Conservation (phyloP, 1,284 basidiomycete species). For the Ceratobasidium sp. region DNA sequence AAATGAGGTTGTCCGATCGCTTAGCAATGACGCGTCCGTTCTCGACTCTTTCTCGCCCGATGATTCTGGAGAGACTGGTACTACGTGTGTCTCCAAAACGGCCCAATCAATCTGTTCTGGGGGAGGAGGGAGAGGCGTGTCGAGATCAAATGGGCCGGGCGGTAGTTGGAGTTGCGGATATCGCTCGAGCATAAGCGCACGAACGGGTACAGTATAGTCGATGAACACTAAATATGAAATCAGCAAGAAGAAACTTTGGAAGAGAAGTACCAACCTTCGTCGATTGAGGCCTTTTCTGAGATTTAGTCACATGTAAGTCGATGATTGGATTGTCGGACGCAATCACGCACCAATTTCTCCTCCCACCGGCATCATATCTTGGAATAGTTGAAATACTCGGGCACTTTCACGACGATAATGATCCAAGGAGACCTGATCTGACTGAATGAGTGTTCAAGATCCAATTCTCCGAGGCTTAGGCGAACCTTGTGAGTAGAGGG, state of each 20-base stretch:
- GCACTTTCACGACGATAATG: conserved; percentile 89
- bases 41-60: conserved; percentile 25
- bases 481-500: conserved; percentile 91
- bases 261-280: conserved; percentile 50
- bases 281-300: conserved; percentile 61
- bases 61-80: conserved; percentile 30
- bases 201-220: conserved; percentile 81
- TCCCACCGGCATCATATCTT: conserved; percentile 70
- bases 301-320: not conserved
- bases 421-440: conserved; percentile 84
- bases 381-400: conserved; percentile 89
- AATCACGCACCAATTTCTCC: conserved; percentile 66
- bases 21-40: too few relatives aligned
- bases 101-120: conserved; percentile 63
- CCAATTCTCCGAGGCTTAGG: conserved; percentile 12
- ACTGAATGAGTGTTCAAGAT: not conserved
- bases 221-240: conserved; percentile 67
- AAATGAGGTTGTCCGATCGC: not conserved
- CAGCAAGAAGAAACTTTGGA: not conserved
- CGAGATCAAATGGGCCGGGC: conserved; percentile 72
- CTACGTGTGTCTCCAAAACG: conserved; percentile 9
- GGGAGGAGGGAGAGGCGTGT: conserved; percentile 82
- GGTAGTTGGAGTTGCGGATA: conserved; percentile 81
- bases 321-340: not conserved
- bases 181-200: conserved; percentile 70